phyloP scores from a whole-genome alignment of 1,139 yeast species.

The Geotrichum citri-aurantii region DNA sequence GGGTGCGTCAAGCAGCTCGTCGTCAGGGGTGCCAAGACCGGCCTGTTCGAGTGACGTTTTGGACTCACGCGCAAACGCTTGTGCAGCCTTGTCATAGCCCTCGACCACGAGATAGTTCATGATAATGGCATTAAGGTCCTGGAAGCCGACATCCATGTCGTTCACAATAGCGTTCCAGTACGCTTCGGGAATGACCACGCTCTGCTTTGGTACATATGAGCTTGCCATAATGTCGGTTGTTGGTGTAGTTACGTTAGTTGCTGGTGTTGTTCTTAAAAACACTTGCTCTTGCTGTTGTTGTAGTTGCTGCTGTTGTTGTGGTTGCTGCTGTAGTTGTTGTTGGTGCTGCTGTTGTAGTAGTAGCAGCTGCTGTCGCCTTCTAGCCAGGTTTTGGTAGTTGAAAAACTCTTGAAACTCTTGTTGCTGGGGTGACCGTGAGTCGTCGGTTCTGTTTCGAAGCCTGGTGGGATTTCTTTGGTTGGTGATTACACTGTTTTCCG shows the following conservation, averaged over 20 bases:
- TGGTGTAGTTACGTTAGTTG: background rate
- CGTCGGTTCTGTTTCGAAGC: background rate
- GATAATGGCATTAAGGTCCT: slow-evolving; percentile 35
- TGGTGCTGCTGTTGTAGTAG: background rate
- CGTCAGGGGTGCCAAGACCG: background rate
- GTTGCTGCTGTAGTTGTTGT: background rate
- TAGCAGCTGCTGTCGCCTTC: background rate
- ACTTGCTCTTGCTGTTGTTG: background rate
- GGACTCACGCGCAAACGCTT: slow-evolving; percentile 37
- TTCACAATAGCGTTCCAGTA: slow-evolving; percentile 9
- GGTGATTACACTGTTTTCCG: background rate
- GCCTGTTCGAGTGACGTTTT: slow-evolving; percentile 20
- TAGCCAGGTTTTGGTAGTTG: background rate
- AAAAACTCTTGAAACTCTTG: background rate
- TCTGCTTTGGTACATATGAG: background rate
- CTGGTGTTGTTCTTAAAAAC: background rate
- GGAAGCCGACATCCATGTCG: slow-evolving; percentile 26
- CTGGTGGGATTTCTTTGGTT: background rate
- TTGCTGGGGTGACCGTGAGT: background rate
- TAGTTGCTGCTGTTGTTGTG: background rate
- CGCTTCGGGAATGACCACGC: background rate
- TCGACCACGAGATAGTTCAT: slow-evolving; percentile 39
- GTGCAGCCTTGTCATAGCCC: slow-evolving; percentile 39
- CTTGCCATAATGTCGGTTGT: background rate
- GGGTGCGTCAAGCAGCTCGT: background rate